phyloP scores from a whole-genome alignment of 805 yeast species.

The Pichia pseudocactophila region DNA sequence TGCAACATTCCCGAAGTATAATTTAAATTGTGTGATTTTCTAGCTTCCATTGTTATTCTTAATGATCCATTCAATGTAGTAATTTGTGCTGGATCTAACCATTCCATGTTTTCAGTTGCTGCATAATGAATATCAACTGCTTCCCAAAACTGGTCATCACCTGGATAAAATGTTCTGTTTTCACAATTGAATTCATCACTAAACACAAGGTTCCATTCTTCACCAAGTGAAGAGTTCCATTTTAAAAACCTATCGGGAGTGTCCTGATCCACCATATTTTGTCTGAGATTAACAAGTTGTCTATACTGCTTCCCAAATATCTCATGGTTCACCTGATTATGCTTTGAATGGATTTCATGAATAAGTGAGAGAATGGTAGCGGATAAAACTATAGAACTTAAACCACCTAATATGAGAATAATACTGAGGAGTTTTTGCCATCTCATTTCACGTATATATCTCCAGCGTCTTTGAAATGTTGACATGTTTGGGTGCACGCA shows the following conservation, averaged over 20 bases:
- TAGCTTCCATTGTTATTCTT: conserved; percentile 61
- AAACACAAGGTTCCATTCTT: conserved; percentile 60
- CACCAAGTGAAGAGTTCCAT: conserved; percentile 43
- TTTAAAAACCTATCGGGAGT: conserved; percentile 43
- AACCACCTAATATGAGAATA: conserved; percentile 1
- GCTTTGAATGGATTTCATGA: neutral
- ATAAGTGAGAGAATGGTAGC: conserved; percentile 3
- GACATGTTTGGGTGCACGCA: too few species aligned
- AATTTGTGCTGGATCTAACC: conserved; percentile 81
- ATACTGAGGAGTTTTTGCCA: conserved; percentile 8
- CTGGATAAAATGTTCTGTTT: conserved; percentile 72
- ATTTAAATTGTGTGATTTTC: conserved; percentile 55
- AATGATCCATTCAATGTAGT: conserved; percentile 61
- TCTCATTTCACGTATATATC: neutral
- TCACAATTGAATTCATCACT: conserved; percentile 78
- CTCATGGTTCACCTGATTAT: neutral
- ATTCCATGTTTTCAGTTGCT: conserved; percentile 76
- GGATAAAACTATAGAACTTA: neutral
- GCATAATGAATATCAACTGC: conserved; percentile 69
- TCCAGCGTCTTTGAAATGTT: too few species aligned
- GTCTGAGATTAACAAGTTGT: neutral
- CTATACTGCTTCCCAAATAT: neutral
- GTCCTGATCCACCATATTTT: conserved; percentile 28
- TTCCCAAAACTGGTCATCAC: conserved; percentile 78
- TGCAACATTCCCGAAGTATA: conserved; percentile 87